Base-by-base conservation (phyloP, 2,329 filamentous ascomycete species). In the Aspergillus japonicus region DNA sequence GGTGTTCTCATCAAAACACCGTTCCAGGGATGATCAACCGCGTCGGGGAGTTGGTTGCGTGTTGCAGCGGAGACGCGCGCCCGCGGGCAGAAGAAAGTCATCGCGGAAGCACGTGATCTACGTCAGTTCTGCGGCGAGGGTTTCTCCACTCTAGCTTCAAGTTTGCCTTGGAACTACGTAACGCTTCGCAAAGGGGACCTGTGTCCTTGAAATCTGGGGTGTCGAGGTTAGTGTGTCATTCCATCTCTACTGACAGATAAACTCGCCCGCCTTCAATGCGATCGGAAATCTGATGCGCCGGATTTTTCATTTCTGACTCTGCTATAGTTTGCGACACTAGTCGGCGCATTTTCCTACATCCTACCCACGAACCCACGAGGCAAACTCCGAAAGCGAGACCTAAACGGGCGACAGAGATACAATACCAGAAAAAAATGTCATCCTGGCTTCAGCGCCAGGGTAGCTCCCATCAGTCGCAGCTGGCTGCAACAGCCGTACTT, bases 361-460 rank as follows among this genome's bases (percentile, higher is more conserved):
- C 53, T 26, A 16, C 12, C 31, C 42, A 44, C 24, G 21, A 21
- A 23, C 47, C 39, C 16, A 14, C n/a, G 19, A n/a, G 3, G 23
- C 23, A 23, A 23, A 23, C 23, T 3, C 23, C 23, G 23, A 23
- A 23, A 23, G 0, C 23, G 23, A 23, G 23, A 23, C 23, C 23
- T 23, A 23, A 2, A 23, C 23, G 23, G 23, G 23, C 3, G 3
- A 44, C 19, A 44, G 39, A 19, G 5, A n/a, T 7, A 44, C 16
- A 44, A 44, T 7, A 5, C 3, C 12, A 12, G 19, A 59, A 47
- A 79, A 42, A 59, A 47, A 79, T 80, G 77, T 70, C 77, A 42
- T 76, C 75, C 50, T 81, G 78, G 78, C 65, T 80, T 44, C 74
- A 80, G 59, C 71, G 76, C 19, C 76, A 79, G 55, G 68, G 71